phyloP scores from a whole-genome alignment of 352 stramenopile species.

The Peronospora farinosa region DNA sequence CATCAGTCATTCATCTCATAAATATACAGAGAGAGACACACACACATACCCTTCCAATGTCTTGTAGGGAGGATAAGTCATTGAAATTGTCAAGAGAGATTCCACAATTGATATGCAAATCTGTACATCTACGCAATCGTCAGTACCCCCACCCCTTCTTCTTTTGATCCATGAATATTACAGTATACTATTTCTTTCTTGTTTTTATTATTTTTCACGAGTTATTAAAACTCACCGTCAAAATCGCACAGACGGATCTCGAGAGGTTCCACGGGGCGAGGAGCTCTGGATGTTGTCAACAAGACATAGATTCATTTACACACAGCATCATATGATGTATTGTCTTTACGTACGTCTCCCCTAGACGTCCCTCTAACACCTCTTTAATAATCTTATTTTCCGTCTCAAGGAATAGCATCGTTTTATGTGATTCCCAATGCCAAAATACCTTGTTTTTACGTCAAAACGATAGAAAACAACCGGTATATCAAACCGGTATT shows the following conservation, averaged over 20 bases:
- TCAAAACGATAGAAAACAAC: conserved; percentile 9
- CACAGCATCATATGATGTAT: neutral
- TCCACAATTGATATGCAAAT: conserved; percentile 75
- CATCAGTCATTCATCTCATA: neutral
- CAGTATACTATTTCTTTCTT: neutral
- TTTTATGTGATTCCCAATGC: neutral
- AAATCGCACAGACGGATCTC: conserved; percentile 82
- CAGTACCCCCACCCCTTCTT: neutral
- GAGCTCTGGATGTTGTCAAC: conserved; percentile 37
- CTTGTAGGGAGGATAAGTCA: conserved; percentile 77
- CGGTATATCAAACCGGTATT: neutral
- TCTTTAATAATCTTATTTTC: conserved; percentile 88
- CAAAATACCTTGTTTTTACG: neutral
- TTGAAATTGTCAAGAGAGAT: conserved; percentile 60
- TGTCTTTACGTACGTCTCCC: conserved; percentile 47
- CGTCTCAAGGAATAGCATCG: conserved; percentile 79
- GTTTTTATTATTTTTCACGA: neutral
- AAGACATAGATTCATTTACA: conserved; percentile 1
- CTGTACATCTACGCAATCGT: conserved; percentile 51
- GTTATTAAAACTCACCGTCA: conserved; percentile 45
- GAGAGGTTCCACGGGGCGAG: conserved; percentile 63
- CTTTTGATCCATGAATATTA: neutral
- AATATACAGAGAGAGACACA: no score
- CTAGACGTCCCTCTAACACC: conserved; percentile 63
- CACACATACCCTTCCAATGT: conserved; percentile 42